Evolutionary conservation across 208 protist species (phyloP).

Genomic region (Leishmania tropica): DNA sequence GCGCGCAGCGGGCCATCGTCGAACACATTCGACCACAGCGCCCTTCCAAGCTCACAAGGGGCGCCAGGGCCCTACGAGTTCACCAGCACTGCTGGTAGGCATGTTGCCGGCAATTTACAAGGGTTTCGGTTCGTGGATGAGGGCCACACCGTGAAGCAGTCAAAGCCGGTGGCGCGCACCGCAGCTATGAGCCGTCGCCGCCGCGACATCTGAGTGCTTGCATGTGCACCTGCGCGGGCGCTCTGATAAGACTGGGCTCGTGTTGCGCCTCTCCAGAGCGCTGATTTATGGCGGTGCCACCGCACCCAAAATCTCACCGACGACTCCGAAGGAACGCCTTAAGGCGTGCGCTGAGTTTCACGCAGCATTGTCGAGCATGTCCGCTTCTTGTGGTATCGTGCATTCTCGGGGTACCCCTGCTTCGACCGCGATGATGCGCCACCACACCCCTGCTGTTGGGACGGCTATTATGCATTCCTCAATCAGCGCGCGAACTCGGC

Average conservation of each 20-base stretch:
- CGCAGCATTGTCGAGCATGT: no score
- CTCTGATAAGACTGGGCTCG: not conserved
- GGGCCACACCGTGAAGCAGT: not conserved
- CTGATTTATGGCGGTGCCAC: not conserved
- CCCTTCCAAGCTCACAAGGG: slow-evolving; percentile 24
- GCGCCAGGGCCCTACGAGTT: slow-evolving; percentile 17
- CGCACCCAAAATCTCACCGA: not conserved
- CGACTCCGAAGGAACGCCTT: no score
- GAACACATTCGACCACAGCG: slow-evolving; percentile 29
- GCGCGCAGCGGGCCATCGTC: not conserved
- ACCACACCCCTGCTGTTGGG: not conserved
- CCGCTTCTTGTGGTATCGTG: not conserved
- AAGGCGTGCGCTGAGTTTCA: not conserved
- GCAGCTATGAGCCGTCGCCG: slow-evolving; percentile 10
- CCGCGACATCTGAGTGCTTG: slow-evolving; percentile 19
- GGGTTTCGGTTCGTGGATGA: slow-evolving; percentile 63
- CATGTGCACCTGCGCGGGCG: not conserved
- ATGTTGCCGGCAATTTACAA: slow-evolving; percentile 75
- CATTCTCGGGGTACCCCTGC: not conserved
- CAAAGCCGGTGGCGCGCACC: not conserved
- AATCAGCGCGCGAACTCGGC: not conserved
- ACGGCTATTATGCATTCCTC: not conserved
- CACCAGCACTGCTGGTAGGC: slow-evolving; percentile 48
- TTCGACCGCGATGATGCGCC: not conserved
- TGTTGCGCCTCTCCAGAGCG: not conserved